Evolutionary conservation across 805 yeast species (phyloP), one percentile per base, ranked within the genome.

Genomic region (Huiozyma sinensis): DNA sequence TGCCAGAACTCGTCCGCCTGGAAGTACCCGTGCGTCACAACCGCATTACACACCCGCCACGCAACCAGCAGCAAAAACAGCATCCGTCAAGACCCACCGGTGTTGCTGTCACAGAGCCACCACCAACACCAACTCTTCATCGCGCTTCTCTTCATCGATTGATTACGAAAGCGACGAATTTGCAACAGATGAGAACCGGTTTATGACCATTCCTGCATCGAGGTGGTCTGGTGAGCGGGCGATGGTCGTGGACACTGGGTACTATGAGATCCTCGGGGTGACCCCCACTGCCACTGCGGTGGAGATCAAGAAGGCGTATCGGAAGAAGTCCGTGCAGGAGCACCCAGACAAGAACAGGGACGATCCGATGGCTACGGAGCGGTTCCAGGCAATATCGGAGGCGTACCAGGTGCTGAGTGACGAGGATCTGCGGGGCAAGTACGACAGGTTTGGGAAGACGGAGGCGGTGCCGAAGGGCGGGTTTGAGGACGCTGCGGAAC

Each of bases 1-100:
- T 92, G 99, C 79, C 81, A 92, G 64, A 72, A 92, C 63, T 92
- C 99, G 61, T 92, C 99, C 0, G 98, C 90, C 61, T 92, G 99
- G 65, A 92, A 92, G 58, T 78, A 92, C 0, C 97, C 87, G 44
- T 58, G 58, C 5, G 77, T 74, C 1, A 79, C 60, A 27, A 83
- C 56, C 0, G 94, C 76, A 61, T 88, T 87, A 53, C 75, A 31
- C 7, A 81, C 48, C 35, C 95, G 63, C 73, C 44, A 50, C 0
- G 67, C 41, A 2, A 76, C 44, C 6, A 76, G 50, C 42, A 56
- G 55, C 17, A 28, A 13, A 17, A 48, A 35, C 10, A 47, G 44
- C 39, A n/a, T 28, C 24, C 24, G 24, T 17, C 24, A 4, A 17
- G 24, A 17, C 24, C 24, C 24, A 4, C 24, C 4, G 24, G 24